Base-by-base conservation (phyloP, 495 filamentous ascomycete species). In the Tuber umbilicatum region DNA sequence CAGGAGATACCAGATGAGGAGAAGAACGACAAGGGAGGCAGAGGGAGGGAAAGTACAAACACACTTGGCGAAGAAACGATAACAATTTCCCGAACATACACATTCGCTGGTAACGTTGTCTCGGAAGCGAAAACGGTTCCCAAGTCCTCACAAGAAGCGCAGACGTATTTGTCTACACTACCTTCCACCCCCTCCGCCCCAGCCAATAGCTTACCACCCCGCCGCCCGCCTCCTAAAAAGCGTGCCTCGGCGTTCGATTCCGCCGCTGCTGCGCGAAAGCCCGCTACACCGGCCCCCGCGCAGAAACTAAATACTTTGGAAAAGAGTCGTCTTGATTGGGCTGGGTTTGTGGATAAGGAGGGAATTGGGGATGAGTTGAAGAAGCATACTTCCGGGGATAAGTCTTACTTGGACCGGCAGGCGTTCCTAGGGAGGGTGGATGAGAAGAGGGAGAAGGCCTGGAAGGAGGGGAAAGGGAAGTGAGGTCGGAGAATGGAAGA, bases 281-380 rank as follows among this genome's bases (percentile, higher is more conserved):
- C 83, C 14, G 79, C 82, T 16, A 80, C 80, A n/a, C 78, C 79
- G 41, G 86, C 86, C 6, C 87, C 87, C 73, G 91, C 91, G 69
- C 89, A 91, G 82, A 97, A 97, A 81, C 87, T 98, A 81, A 98
- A 97, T 82, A 97, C 94, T 1, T 91, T 99, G 37, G 94, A 98
- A 85, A 99, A 99, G 86, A 94, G 91, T 47, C 87, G 92, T 70
- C 87, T 97, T 85, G 95, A 99, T 82, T 99, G 95, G 95, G 93
- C 93, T 5, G 91, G 91, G 67, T 97, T 92, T 80, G 96, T 98
- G 69, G 94, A 98, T 81, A 87, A 93, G 73, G 91, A 94, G 78
- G 96, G 95, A 2, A 91, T 99, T 84, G 90, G 90, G 79, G 95
- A 97, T 81, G 95, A 99, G 83, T 87, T 99, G 73, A 90, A 91